Evolutionary conservation across 768 basidiomycete genomes (phyloP).

Genomic region (Tylopilus rubrobrunneus): DNA sequence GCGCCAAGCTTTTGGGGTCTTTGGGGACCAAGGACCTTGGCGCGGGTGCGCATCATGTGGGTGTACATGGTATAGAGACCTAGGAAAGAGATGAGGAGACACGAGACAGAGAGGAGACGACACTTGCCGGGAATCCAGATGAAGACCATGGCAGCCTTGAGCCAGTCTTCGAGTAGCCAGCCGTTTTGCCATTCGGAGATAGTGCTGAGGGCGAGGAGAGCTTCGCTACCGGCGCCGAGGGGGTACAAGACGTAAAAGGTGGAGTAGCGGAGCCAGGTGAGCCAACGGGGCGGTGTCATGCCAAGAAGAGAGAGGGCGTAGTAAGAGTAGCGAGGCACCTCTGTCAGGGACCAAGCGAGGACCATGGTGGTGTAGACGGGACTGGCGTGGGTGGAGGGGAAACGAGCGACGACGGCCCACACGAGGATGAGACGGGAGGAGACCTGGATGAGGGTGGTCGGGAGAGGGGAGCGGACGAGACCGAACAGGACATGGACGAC

Average conservation of each 20-base stretch:
- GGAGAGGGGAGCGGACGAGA: conserved; percentile 73
- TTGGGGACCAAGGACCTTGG: conserved; percentile 46
- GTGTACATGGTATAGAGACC: conserved; percentile 54
- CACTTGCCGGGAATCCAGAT: conserved; percentile 87
- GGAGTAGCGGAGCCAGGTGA: conserved; percentile 82
- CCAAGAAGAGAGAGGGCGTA: conserved; percentile 71
- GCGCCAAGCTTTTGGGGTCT: conserved; percentile 31
- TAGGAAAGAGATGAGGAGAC: conserved; percentile 12
- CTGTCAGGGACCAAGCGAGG: conserved; percentile 87
- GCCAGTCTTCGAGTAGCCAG: conserved; percentile 57
- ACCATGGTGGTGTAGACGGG: conserved; percentile 91
- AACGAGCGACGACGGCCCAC: conserved; percentile 63
- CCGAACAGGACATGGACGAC: conserved; percentile 76
- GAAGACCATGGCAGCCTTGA: conserved; percentile 58
- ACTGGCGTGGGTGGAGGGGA: conserved; percentile 50
- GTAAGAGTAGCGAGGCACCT: conserved; percentile 88
- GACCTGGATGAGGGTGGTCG: conserved; percentile 77
- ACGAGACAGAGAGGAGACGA: background rate
- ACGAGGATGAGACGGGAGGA: conserved; percentile 77
- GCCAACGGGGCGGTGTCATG: conserved; percentile 46
- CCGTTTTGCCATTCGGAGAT: conserved; percentile 50
- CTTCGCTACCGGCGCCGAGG: conserved; percentile 87
- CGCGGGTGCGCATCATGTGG: conserved; percentile 57
- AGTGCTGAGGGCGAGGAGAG: conserved; percentile 74
- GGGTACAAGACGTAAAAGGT: conserved; percentile 95